phyloP scores from a whole-genome alignment of 2,329 filamentous ascomycete genomes.

The Phoma sp. region DNA sequence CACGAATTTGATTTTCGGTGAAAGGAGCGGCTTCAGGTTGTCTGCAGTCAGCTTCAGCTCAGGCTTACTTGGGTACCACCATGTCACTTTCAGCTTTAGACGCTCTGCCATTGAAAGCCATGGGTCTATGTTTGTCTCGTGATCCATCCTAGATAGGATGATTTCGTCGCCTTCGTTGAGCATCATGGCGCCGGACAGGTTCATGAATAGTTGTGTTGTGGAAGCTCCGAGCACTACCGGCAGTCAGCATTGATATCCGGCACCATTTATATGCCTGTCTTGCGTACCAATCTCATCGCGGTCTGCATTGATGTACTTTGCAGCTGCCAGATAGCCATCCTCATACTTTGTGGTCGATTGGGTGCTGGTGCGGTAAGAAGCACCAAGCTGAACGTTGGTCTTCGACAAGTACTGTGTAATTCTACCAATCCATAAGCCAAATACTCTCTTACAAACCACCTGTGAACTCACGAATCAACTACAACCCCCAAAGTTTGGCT shows the following conservation, averaged over 20 bases:
- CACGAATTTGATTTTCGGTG: constrained; percentile 71
- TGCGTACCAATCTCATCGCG: constrained; percentile 69
- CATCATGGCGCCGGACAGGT: constrained; percentile 58
- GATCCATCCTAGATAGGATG: constrained; percentile 74
- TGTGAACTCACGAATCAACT: constrained; percentile 64
- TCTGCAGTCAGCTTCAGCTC: constrained; percentile 67
- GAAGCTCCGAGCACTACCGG: constrained; percentile 71
- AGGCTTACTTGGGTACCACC: constrained; percentile 64
- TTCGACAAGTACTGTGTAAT: constrained; percentile 71
- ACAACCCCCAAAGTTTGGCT: constrained; percentile 73
- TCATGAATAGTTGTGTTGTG: constrained; percentile 78
- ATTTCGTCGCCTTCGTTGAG: constrained; percentile 65
- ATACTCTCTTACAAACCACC: no score
- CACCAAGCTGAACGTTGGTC: constrained; percentile 79
- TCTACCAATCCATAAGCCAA: constrained; percentile 35
- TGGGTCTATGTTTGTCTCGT: constrained; percentile 78
- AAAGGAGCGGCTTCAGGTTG: constrained; percentile 66
- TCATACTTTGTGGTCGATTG: constrained; percentile 67
- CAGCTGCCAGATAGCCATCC: constrained; percentile 69
- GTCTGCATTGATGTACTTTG: constrained; percentile 73
- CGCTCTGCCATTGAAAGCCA: constrained; percentile 74
- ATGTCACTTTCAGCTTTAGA: constrained; percentile 69
- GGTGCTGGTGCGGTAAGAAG: constrained; percentile 69
- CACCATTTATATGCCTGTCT: neutral
- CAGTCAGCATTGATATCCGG: neutral